These are phyloP conservation scores for Phytophthora uliginosa DNA, from an alignment of 352 stramenopile genomes.

Conservation along the genomic window DNA sequence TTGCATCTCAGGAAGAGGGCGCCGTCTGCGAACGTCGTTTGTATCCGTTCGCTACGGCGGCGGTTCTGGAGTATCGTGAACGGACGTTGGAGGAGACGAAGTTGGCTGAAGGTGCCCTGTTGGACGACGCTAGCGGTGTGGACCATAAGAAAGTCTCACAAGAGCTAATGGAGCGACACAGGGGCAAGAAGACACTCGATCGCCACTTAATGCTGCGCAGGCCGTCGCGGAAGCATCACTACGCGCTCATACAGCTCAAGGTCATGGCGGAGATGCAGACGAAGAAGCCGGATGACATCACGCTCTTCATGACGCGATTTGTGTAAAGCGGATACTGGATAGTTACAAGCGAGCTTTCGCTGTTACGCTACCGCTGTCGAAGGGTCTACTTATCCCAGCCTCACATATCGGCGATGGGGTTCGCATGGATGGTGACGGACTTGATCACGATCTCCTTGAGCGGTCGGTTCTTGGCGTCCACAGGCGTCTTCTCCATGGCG, in stretches of 20 bases:
- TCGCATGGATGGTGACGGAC: slow-evolving; percentile 93
- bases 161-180: slow-evolving; percentile 60
- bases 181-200: slow-evolving; percentile 61
- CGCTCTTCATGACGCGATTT: slow-evolving; percentile 75
- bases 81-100: slow-evolving; percentile 57
- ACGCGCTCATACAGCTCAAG: slow-evolving; percentile 74
- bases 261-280: slow-evolving; percentile 81
- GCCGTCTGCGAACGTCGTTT: slow-evolving; percentile 18
- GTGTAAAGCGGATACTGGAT: slow-evolving; percentile 23
- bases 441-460: slow-evolving; percentile 92
- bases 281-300: slow-evolving; percentile 87
- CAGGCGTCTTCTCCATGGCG: slow-evolving; percentile 95
- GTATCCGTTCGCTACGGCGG: slow-evolving; percentile 77
- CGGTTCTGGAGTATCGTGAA: slow-evolving; percentile 67
- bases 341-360: background rate
- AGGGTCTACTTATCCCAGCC: background rate
- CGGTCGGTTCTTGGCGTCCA: slow-evolving; percentile 93
- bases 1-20: slow-evolving; percentile 2
- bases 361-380: slow-evolving; percentile 5
- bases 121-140: slow-evolving; percentile 35
- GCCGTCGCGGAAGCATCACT: slow-evolving; percentile 70
- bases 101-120: slow-evolving; percentile 2
- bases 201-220: slow-evolving; percentile 64
- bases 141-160: slow-evolving; percentile 62
- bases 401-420: slow-evolving; percentile 90